Conservation (phyloP, 1,284 basidiomycete species). For the Waitea zeae region DNA sequence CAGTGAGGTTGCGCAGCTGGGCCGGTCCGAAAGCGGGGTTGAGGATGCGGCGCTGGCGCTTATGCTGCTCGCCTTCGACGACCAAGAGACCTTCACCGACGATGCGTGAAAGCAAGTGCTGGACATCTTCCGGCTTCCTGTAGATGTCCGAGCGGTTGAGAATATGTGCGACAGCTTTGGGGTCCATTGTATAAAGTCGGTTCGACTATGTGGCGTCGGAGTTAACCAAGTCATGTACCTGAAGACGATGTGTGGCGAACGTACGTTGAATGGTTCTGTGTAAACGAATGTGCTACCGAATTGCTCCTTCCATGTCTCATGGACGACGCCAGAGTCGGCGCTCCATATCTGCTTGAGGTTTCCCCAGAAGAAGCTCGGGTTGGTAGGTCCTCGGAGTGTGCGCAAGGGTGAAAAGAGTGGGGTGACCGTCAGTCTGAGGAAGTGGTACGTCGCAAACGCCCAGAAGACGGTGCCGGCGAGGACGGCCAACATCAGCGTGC, state of each 20-base stretch:
- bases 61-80: constrained; percentile 12
- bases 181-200: constrained; percentile 2
- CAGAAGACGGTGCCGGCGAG: neutral
- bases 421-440: neutral
- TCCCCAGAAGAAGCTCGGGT: constrained; percentile 10
- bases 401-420: constrained; percentile 10
- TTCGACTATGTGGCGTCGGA: neutral
- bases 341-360: constrained; percentile 8
- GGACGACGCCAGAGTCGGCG: constrained; percentile 6
- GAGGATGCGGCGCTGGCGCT: constrained; percentile 8
- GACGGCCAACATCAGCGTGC: too few species aligned
- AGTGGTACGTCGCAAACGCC: neutral
- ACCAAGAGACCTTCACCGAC: neutral
- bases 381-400: constrained; percentile 11
- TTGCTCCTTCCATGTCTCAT: constrained; percentile 10
- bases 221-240: neutral
- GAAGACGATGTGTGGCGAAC: neutral
- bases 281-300: constrained; percentile 9
- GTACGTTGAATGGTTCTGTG: constrained; percentile 5
- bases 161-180: constrained; percentile 4
- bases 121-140: constrained; percentile 2
- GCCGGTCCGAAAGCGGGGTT: constrained; percentile 10
- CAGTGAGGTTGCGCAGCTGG: constrained; percentile 4
- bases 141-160: constrained; percentile 1
- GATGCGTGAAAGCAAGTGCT: neutral